phyloP scores from a whole-genome alignment of 257 asterid species.

The Vinca minor region DNA sequence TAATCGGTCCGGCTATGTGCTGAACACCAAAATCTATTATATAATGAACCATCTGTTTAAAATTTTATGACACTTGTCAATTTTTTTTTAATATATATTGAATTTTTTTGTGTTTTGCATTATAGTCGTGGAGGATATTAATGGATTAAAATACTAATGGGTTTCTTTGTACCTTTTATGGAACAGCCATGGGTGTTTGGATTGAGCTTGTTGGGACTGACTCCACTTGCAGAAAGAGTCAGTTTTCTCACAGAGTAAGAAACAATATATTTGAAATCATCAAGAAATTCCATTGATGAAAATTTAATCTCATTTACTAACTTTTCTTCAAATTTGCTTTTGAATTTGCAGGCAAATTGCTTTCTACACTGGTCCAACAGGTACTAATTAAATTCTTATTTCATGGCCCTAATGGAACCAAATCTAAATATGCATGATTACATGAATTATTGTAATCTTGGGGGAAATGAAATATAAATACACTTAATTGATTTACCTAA shows the following conservation, averaged over 20 bases:
- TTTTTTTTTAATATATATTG: no score
- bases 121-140: no score
- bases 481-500: neutral
- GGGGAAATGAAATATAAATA: neutral
- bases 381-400: constrained; percentile 20
- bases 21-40: no score
- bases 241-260: constrained; percentile 89
- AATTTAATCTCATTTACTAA: neutral
- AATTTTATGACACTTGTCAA: no score
- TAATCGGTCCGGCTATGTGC: no score
- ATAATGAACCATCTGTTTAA: no score
- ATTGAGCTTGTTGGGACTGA: constrained; percentile 79
- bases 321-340: neutral
- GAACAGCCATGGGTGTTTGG: constrained; percentile 80
- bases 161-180: neutral
- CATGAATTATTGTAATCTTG: neutral
- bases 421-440: no score
- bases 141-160: neutral
- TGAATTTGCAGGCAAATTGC: constrained; percentile 77
- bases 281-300: neutral
- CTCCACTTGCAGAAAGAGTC: constrained; percentile 89
- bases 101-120: no score
- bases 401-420: no score
- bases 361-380: constrained; percentile 86
- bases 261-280: neutral